A percentile compares a stretch with the other conserved stretches of the same genome.
Evolutionary conservation across 371 early-diverging fungal genomes (phyloP).

Genomic region (Mortierella polycephala): DNA sequence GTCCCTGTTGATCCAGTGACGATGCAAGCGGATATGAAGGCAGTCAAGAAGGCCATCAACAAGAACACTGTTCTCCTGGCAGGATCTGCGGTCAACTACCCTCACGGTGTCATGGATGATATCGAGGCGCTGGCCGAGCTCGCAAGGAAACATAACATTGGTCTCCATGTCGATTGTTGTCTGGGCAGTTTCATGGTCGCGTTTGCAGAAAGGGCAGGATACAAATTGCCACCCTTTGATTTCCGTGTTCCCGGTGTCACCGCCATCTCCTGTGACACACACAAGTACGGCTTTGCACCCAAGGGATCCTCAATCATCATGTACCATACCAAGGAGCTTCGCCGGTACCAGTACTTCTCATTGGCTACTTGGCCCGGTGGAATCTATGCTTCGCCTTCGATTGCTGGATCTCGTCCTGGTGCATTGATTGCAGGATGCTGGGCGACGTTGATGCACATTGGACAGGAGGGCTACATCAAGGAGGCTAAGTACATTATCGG

Average conservation of each 20-base stretch:
- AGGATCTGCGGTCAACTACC: slow-evolving; percentile 93
- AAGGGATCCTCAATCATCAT: slow-evolving; percentile 97
- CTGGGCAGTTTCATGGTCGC: slow-evolving; percentile 97
- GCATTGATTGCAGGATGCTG: slow-evolving; percentile 97
- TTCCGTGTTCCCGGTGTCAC: slow-evolving; percentile 95
- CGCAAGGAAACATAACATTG: slow-evolving; percentile 86
- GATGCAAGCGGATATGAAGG: slow-evolving; percentile 78
- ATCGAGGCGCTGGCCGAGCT: slow-evolving; percentile 82
- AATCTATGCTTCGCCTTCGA: slow-evolving; percentile 93
- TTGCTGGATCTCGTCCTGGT: slow-evolving; percentile 94
- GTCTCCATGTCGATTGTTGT: slow-evolving; percentile 96
- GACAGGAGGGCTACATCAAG: slow-evolving; percentile 87
- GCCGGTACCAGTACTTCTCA: slow-evolving; percentile 93
- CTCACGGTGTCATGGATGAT: slow-evolving; percentile 95
- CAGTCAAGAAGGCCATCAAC: slow-evolving; percentile 83
- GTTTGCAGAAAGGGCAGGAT: slow-evolving; percentile 92
- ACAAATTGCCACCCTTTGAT: slow-evolving; percentile 84
- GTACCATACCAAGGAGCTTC: slow-evolving; percentile 81
- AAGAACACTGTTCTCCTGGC: slow-evolving; percentile 93
- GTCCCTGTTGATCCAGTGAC: slow-evolving; percentile 87
- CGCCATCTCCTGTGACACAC: slow-evolving; percentile 95
- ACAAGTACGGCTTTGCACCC: slow-evolving; percentile 97
- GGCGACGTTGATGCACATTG: slow-evolving; percentile 92
- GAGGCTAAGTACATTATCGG: slow-evolving; percentile 84
- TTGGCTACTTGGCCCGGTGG: slow-evolving; percentile 95